Evolutionary conservation across 2,329 filamentous ascomycete species (phyloP).

Genomic region (Rhinocladiella mackenziei): DNA sequence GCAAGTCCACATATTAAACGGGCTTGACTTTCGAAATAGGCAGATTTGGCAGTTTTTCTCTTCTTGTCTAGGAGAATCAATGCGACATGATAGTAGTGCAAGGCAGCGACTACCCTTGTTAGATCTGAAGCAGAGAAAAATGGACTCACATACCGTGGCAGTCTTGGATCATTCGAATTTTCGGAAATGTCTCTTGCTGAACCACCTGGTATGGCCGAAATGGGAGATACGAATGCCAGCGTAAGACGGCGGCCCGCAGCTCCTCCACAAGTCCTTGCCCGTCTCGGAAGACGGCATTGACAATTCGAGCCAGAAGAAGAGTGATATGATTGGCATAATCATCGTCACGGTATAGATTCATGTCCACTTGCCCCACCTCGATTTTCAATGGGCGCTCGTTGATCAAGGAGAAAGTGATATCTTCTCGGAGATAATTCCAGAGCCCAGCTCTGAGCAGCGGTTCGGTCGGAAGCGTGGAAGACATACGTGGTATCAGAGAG

Average conservation of each 20-base stretch:
- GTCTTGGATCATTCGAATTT: conserved; percentile 40
- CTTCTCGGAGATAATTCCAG: conserved; percentile 52
- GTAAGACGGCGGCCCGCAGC: conserved; percentile 26
- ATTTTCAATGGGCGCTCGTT: conserved; percentile 43
- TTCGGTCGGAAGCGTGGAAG: conserved; percentile 23
- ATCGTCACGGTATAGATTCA: conserved; percentile 29
- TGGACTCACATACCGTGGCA: conserved; percentile 41
- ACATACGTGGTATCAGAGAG: conserved; percentile 39
- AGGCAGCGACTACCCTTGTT: conserved; percentile 37
- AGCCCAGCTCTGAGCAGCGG: conserved; percentile 43
- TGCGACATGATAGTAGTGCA: conserved; percentile 44
- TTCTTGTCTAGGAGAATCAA: conserved; percentile 33
- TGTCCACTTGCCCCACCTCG: conserved; percentile 31
- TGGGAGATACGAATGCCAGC: conserved; percentile 37
- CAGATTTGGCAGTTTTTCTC: conserved; percentile 13
- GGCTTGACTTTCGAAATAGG: conserved; percentile 37
- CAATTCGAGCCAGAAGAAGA: conserved; percentile 42
- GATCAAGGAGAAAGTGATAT: conserved; percentile 53
- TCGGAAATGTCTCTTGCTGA: conserved; percentile 34
- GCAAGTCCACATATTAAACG: conserved; percentile 44
- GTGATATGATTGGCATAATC: conserved; percentile 43
- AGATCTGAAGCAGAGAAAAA: neutral
- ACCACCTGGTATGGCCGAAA: conserved; percentile 33
- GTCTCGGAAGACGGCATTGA: conserved; percentile 40
- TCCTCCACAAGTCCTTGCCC: conserved; percentile 5